Conservation (phyloP, 1,139 yeast species). For the Hyphopichia burtonii region DNA sequence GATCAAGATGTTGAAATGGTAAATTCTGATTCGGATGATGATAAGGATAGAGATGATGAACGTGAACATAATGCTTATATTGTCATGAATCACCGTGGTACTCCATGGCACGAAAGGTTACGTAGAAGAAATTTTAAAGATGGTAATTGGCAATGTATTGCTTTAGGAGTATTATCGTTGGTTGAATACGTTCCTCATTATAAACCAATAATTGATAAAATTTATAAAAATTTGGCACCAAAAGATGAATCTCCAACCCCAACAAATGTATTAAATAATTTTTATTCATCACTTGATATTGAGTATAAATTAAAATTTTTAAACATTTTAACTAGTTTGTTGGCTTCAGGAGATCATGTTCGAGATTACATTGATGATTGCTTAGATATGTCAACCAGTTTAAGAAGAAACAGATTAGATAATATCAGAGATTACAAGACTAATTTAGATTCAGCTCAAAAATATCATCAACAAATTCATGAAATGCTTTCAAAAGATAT, state of each 20-base stretch:
- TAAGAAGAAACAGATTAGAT: constrained; percentile 71
- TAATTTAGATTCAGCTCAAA: constrained; percentile 50
- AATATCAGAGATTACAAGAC: constrained; percentile 59
- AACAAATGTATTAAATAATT: constrained; percentile 47
- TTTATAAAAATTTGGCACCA: constrained; percentile 59
- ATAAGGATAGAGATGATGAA: constrained; percentile 13
- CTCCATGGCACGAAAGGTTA: constrained; percentile 75
- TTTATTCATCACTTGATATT: constrained; percentile 46
- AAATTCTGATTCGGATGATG: constrained; percentile 9
- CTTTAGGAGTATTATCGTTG: constrained; percentile 68
- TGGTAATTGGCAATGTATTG: constrained; percentile 81
- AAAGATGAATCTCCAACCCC: constrained; percentile 49
- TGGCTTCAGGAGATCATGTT: constrained; percentile 58
- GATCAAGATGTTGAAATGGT: constrained; percentile 14
- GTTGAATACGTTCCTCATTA: constrained; percentile 61
- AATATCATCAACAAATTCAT: constrained; percentile 37
- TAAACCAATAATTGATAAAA: constrained; percentile 42
- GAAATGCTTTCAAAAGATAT: constrained; percentile 19
- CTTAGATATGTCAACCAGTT: constrained; percentile 59
- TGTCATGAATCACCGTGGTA: constrained; percentile 59
- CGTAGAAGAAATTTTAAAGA: constrained; percentile 74
- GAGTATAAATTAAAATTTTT: constrained; percentile 53
- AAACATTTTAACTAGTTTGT: constrained; percentile 54
- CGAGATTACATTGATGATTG: constrained; percentile 68
- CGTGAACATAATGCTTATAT: constrained; percentile 52